Conservation (phyloP, 2,329 filamentous ascomycete genomes). For the Alternaria sp. region DNA sequence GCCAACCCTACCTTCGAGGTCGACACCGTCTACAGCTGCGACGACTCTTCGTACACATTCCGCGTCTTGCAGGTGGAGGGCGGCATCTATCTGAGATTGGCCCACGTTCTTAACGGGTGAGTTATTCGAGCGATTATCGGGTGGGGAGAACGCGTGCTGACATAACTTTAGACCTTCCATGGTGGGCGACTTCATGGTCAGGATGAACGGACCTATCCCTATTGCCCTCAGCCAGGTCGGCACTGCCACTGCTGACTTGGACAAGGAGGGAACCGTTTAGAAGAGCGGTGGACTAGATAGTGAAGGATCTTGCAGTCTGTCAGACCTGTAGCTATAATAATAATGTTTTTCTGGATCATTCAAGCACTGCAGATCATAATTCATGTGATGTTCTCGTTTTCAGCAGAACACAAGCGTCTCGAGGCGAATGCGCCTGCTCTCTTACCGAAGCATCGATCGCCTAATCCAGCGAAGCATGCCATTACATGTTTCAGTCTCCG, state of each 20-base stretch:
- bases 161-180: background rate
- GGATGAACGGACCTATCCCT: slow-evolving; percentile 1
- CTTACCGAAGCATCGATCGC: no score
- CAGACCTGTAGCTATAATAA: background rate
- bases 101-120: background rate
- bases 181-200: background rate
- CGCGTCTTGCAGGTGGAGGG: background rate
- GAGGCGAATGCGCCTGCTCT: no score
- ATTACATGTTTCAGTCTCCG: no score
- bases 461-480: no score
- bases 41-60: background rate
- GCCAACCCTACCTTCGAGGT: background rate
- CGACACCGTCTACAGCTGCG: background rate
- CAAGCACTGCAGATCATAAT: background rate
- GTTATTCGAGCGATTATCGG: background rate
- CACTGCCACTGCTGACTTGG: background rate
- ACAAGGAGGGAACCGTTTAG: background rate
- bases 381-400: no score
- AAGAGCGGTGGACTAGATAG: background rate
- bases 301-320: background rate
- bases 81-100: background rate
- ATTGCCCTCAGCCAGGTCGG: background rate
- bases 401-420: no score
- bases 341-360: background rate
- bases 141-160: background rate